phyloP scores from a whole-genome alignment of 2,329 filamentous ascomycete genomes.

The Westerdykella aurantiaca region DNA sequence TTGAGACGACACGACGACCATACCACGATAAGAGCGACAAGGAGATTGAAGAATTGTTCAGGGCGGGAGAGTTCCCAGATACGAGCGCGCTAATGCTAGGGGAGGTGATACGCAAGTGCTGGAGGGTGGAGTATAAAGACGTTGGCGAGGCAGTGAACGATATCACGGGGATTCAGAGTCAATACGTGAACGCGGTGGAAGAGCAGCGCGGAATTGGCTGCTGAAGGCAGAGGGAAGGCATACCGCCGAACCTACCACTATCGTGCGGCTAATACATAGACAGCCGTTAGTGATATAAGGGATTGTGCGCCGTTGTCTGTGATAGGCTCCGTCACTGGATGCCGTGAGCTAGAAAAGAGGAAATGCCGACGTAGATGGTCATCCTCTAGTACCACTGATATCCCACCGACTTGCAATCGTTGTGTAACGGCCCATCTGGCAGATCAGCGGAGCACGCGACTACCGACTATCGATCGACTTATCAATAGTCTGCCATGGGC shows the following conservation, averaged over 20 bases:
- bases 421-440: too few relatives aligned
- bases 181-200: conserved; percentile 61
- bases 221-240: not conserved
- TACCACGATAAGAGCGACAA: conserved; percentile 6
- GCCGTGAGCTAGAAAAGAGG: too few relatives aligned
- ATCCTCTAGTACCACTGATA: too few relatives aligned
- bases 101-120: conserved; percentile 10
- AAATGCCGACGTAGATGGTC: too few relatives aligned
- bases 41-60: conserved; percentile 5
- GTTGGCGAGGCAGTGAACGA: conserved; percentile 6
- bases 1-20: conserved; percentile 9
- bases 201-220: conserved; percentile 65
- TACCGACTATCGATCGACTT: too few relatives aligned
- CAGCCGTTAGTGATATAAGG: too few relatives aligned
- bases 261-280: too few relatives aligned
- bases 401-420: too few relatives aligned
- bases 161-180: conserved; percentile 1
- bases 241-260: not conserved
- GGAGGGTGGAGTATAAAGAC: conserved; percentile 10
- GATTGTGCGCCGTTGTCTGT: too few relatives aligned
- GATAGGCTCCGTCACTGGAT: too few relatives aligned
- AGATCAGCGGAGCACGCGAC: too few relatives aligned
- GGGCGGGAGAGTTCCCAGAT: conserved; percentile 7
- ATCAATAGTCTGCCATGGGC: too few relatives aligned
- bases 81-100: conserved; percentile 9